Base-by-base conservation (phyloP, 1,284 basidiomycete genomes). In the Ceratobasidium sp. region DNA sequence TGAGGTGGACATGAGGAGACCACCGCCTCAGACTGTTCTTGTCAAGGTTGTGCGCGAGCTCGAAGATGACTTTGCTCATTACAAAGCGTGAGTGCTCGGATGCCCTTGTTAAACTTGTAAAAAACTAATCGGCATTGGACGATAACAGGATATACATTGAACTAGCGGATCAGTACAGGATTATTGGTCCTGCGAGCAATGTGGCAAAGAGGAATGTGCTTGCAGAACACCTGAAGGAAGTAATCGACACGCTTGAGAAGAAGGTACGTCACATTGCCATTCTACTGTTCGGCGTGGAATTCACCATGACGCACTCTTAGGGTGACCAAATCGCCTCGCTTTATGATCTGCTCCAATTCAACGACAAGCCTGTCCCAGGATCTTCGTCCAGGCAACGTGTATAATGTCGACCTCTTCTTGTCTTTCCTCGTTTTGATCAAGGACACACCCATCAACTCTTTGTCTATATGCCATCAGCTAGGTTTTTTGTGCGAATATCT, bases 51-150 rank as follows among this genome's bases (percentile, higher is more conserved):
- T 96, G 51, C 80, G 89, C 74, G 94, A 96, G 82, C 85, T 96
- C 13, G 94, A 96, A 80, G 94, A 94, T 78, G 95, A 96, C 80
- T 96, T 95, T 80, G 88, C n/a, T n/a, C n/a, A n/a, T n/a, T n/a
- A n/a, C n/a, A n/a, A n/a, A n/a, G n/a, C n/a, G n/a, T n/a, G n/a
- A 87, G 24, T 94, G 96, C 13, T 24, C 48, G 39, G 54, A 39
- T n/a, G 16, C 19, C 7, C 16, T 24, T 11, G 13, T 39, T 13
- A 6, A 37, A 31, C n/a, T 66, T 14, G 29, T 31, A 9, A 27
- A 16, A 37, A 58, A 51, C 51, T 72, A 34, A 46, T 46, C 69
- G 27, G 49, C 77, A 77, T 72, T 79, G 27, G 27, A 29, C 64
- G 58, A 43, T 39, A 53, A 31, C 79, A 96, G 94, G 76, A 90